These are phyloP conservation scores for Colletotrichum melonis DNA, from an alignment of 2,329 filamentous ascomycete species.

Conservation along the genomic window DNA sequence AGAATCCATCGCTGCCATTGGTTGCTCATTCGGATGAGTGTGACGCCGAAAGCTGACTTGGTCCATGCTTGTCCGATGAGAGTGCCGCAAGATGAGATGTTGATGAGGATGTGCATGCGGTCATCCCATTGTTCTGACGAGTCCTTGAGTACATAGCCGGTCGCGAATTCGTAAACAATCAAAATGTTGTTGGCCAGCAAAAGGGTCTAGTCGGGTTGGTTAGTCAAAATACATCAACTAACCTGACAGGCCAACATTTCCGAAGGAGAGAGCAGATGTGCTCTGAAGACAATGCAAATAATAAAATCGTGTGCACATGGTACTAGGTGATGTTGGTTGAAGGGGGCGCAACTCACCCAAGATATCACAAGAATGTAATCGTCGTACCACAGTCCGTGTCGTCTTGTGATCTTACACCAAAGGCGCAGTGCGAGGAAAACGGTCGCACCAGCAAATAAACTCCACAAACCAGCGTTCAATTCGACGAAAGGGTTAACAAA, in stretches of 20 bases:
- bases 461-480: conserved; percentile 48
- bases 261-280: neutral
- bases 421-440: conserved; percentile 45
- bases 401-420: conserved; percentile 48
- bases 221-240: neutral
- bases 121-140: conserved; percentile 58
- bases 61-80: conserved; percentile 49
- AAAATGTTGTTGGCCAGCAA: conserved; percentile 57
- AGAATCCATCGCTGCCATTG: conserved; percentile 54
- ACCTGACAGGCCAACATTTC: neutral
- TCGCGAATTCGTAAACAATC: conserved; percentile 59
- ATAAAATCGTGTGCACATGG: neutral
- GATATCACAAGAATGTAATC: conserved; percentile 50
- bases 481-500: conserved; percentile 45
- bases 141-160: conserved; percentile 55
- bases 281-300: too few relatives aligned
- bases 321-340: neutral
- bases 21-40: conserved; percentile 55
- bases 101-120: conserved; percentile 64
- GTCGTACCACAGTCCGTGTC: conserved; percentile 52
- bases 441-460: conserved; percentile 45
- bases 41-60: conserved; percentile 52
- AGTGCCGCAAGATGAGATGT: conserved; percentile 51
- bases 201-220: conserved; percentile 42
- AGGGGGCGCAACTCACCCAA: conserved; percentile 47